These are phyloP conservation scores for Penicillium cataractarum DNA, from an alignment of 495 filamentous ascomycete species.

Conservation along the genomic window DNA sequence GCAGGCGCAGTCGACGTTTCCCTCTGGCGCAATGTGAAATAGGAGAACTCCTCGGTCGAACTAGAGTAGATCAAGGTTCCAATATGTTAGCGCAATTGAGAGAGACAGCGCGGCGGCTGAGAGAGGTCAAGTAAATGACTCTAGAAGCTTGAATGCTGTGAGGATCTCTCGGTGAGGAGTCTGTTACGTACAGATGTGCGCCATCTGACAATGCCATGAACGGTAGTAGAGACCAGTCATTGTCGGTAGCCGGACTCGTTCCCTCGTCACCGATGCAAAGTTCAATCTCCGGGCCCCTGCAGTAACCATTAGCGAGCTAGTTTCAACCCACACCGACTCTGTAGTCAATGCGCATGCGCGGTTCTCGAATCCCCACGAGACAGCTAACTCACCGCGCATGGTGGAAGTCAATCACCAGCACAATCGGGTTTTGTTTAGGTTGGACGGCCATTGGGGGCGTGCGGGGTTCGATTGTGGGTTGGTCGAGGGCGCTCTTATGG, in stretches of 20 bases:
- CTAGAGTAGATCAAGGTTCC: constrained; percentile 40
- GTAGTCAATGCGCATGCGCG: background rate
- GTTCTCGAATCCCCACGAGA: background rate
- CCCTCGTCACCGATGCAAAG: constrained; percentile 85
- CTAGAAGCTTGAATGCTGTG: background rate
- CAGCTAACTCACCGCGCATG: constrained; percentile 70
- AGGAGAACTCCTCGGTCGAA: constrained; percentile 92
- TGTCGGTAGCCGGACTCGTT: constrained; percentile 76
- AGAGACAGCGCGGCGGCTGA: no score
- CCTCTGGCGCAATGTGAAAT: constrained; percentile 87
- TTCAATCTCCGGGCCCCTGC: constrained; percentile 91
- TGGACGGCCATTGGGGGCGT: constrained; percentile 37
- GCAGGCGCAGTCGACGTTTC: constrained; percentile 59
- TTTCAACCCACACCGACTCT: constrained; percentile 1
- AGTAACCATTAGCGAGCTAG: constrained; percentile 4
- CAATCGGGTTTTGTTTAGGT: constrained; percentile 58
- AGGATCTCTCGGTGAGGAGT: background rate
- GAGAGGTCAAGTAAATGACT: no score
- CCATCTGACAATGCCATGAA: constrained; percentile 99
- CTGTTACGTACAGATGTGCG: constrained; percentile 75
- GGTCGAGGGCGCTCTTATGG: background rate
- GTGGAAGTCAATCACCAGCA: constrained; percentile 95
- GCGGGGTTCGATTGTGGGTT: constrained; percentile 4
- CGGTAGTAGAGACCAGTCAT: constrained; percentile 90
- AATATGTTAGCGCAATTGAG: constrained; percentile 2